Evolutionary conservation across 331 rosid genomes (phyloP), one percentile per base, ranked within the genome.

Genomic region (Stylosanthes scabra): DNA sequence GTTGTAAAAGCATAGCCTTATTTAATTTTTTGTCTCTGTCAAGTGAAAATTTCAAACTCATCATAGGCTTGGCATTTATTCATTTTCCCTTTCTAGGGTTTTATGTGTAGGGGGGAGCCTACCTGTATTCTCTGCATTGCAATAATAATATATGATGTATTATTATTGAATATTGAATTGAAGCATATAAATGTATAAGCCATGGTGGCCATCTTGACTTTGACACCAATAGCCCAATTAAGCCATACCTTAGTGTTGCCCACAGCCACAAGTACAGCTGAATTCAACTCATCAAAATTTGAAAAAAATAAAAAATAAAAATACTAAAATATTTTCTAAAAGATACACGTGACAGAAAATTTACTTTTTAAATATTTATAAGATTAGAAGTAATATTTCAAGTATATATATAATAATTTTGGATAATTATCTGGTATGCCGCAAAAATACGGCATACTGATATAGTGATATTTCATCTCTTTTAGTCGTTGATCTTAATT

Each of bases 141-240:
- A 49, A 51, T 44, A 41, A 63, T 66, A 66, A 46, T 47, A 5
- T 3, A 31, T 3, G 37, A 31, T 31, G 37, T 31, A 31, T 5
- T 31, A 31, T 31, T 31, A 3, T 31, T 31, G 2, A 29, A 29
- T 29, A 29, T 2, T 4, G 5, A 31, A 67, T 50, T 3, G 7
- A 28, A 28, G 46, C 44, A 45, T 11, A 9, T 11, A 9, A 47
- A 50, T 27, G 60, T 8, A 8, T 3, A 34, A 34, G 59, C 54
- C 45, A 49, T 67, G 31, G 72, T 4, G 60, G 72, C 60, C 14
- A 50, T 34, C 47, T 47, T 66, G 42, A 66, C 59, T 14, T 13
- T 67, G 72, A 67, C 72, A 3, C 13, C 46, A 2, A 68, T 20
- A 20, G 15, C 9, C 61, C 47, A 67, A 67, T 14, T 47, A 49